phyloP scores from a whole-genome alignment of 495 filamentous ascomycete species.

The Barbatosphaeria neglecta region DNA sequence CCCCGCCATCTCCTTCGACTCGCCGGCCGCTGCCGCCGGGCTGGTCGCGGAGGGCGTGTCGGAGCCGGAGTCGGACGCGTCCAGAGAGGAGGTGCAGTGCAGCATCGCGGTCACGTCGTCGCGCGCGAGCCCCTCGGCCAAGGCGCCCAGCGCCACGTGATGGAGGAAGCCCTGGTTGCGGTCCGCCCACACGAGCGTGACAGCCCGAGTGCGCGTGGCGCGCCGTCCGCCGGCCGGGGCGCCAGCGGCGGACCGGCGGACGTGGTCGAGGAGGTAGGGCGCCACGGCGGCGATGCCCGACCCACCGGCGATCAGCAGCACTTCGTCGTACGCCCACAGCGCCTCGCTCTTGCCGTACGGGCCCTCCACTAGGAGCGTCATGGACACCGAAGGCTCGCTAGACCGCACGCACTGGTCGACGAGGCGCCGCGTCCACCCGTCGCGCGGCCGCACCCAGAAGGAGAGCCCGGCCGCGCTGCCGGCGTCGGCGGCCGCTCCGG shows the following conservation, averaged over 20 bases:
- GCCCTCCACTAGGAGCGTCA: constrained; percentile 38
- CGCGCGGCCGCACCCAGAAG: constrained; percentile 18
- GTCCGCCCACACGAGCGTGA: constrained; percentile 34
- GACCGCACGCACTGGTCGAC: constrained; percentile 14
- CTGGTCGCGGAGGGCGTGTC: background rate
- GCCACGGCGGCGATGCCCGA: constrained; percentile 46
- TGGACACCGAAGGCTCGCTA: constrained; percentile 3
- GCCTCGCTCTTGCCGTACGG: constrained; percentile 43
- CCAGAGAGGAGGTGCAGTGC: background rate
- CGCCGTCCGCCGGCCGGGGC: background rate
- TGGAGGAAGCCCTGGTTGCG: constrained; percentile 12
- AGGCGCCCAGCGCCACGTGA: background rate
- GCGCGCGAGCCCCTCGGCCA: background rate
- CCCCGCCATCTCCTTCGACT: background rate
- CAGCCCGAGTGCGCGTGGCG: constrained; percentile 7
- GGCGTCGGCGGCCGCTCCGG: background rate
- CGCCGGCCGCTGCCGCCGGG: background rate
- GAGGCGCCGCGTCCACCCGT: constrained; percentile 36
- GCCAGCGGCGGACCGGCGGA: constrained; percentile 3
- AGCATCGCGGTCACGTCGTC: background rate
- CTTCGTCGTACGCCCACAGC: constrained; percentile 35
- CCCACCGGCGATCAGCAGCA: constrained; percentile 49
- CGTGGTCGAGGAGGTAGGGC: constrained; percentile 36
- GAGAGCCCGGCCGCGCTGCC: too few relatives aligned
- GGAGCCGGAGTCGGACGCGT: background rate